A percentile compares a stretch with the other conserved stretches of the same genome.
Evolutionary conservation across 2,329 filamentous ascomycete genomes (phyloP).

Genomic region (Penicillium sp.): DNA sequence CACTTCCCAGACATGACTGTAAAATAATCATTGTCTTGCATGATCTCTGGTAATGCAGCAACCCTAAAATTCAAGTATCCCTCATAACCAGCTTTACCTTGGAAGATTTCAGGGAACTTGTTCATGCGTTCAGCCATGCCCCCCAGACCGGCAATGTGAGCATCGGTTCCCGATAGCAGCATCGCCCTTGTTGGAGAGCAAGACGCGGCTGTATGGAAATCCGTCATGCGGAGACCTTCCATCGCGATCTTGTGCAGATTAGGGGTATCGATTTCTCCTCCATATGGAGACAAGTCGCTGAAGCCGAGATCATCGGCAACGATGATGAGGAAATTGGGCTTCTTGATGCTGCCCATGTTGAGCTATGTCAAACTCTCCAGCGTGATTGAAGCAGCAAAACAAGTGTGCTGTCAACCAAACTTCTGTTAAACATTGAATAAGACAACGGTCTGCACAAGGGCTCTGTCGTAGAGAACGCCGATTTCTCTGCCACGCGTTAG

Average conservation of each 20-base stretch:
- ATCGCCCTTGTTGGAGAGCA: constrained; percentile 31
- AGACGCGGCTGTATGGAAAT: constrained; percentile 29
- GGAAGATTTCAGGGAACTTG: constrained; percentile 14
- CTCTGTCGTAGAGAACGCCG: too few relatives aligned
- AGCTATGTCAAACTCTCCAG: too few relatives aligned
- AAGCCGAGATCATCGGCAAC: constrained; percentile 29
- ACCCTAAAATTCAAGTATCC: constrained; percentile 33
- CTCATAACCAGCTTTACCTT: constrained; percentile 31
- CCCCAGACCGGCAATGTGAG: constrained; percentile 31
- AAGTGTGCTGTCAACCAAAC: too few relatives aligned
- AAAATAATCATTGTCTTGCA: constrained; percentile 30
- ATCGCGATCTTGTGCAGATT: neutral
- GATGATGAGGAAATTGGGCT: constrained; percentile 14
- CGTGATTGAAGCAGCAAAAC: too few relatives aligned
- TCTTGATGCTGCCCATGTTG: neutral
- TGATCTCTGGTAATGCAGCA: constrained; percentile 31
- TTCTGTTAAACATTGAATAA: too few relatives aligned
- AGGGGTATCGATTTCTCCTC: constrained; percentile 30
- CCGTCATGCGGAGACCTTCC: constrained; percentile 20
- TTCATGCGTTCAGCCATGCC: constrained; percentile 25
- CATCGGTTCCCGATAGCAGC: constrained; percentile 33
- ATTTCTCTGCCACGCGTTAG: too few relatives aligned
- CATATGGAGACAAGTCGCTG: constrained; percentile 25
- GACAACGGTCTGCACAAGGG: too few relatives aligned
- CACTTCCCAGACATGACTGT: constrained; percentile 35